These are phyloP conservation scores for Colletotrichum sidae DNA, from an alignment of 2,329 filamentous ascomycete genomes.

Conservation along the genomic window DNA sequence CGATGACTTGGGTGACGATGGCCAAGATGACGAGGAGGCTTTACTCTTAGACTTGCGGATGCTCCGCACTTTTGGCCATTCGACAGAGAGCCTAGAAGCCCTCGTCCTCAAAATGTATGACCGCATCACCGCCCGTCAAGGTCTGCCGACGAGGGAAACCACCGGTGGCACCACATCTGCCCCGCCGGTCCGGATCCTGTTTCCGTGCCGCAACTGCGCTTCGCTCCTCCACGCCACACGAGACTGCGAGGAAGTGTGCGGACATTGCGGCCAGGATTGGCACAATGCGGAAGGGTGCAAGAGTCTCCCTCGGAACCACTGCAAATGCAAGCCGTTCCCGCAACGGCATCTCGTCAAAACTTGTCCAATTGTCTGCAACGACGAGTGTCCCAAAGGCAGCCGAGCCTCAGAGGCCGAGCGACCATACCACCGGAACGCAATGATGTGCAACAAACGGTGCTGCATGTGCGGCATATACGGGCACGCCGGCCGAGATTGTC, in stretches of 20 bases:
- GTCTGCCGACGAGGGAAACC: too few relatives aligned
- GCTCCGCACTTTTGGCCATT: too few relatives aligned
- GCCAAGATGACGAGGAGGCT: too few relatives aligned
- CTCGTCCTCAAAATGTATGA: too few relatives aligned
- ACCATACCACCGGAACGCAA: conserved; percentile 48
- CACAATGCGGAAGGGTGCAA: conserved; percentile 46
- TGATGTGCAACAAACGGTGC: conserved; percentile 51
- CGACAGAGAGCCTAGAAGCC: too few relatives aligned
- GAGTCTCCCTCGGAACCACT: conserved; percentile 47
- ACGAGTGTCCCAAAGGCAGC: conserved; percentile 45
- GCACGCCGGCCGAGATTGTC: conserved; percentile 51
- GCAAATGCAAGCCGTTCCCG: conserved; percentile 54
- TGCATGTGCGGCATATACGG: conserved; percentile 55
- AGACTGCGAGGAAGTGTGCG: conserved; percentile 45
- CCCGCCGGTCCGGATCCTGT: background rate
- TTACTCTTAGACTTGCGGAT: too few relatives aligned
- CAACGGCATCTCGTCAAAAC: conserved; percentile 47
- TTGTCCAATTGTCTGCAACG: conserved; percentile 49
- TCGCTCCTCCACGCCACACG: conserved; percentile 41
- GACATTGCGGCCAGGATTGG: conserved; percentile 46
- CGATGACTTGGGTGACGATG: too few relatives aligned
- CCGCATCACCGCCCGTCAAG: too few relatives aligned
- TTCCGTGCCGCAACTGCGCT: conserved; percentile 43
- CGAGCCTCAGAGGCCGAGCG: conserved; percentile 38
- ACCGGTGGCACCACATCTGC: too few relatives aligned